These are phyloP conservation scores for Eremomyces bilateralis DNA, from an alignment of 495 filamentous ascomycete species.

Conservation along the genomic window DNA sequence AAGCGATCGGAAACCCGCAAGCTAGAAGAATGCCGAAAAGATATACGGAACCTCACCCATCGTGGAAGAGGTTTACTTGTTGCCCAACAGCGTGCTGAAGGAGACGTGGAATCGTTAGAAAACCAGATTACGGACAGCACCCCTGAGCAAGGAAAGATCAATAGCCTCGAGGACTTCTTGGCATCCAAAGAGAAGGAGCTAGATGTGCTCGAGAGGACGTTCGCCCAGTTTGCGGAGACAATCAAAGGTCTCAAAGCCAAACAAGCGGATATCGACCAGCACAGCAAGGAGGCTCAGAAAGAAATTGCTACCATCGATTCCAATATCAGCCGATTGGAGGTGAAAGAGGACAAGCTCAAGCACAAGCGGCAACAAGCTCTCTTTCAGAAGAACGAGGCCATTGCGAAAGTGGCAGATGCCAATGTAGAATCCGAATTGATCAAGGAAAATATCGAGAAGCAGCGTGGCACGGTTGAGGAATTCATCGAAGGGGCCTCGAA, in stretches of 20 bases:
- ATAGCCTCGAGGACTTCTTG: constrained; percentile 32
- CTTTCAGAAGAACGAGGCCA: constrained; percentile 41
- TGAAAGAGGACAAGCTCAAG: constrained; percentile 22
- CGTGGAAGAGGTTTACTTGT: background rate
- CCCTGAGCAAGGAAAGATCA: constrained; percentile 38
- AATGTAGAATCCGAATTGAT: constrained; percentile 25
- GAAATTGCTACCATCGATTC: too few relatives aligned
- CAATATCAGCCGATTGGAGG: too few relatives aligned
- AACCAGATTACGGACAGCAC: constrained; percentile 35
- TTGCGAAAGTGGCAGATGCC: constrained; percentile 27
- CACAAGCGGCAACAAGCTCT: constrained; percentile 33
- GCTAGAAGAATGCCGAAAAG: too few relatives aligned
- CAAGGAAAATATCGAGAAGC: constrained; percentile 25
- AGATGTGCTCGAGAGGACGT: constrained; percentile 23
- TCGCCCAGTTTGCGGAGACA: too few relatives aligned
- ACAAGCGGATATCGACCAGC: too few relatives aligned
- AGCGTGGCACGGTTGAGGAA: constrained; percentile 25
- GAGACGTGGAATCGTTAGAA: constrained; percentile 33
- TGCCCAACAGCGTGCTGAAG: constrained; percentile 32
- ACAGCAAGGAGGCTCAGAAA: too few relatives aligned
- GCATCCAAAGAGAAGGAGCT: constrained; percentile 30
- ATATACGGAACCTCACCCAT: too few relatives aligned
- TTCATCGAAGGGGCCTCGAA: constrained; percentile 34
- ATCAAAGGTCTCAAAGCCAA: too few relatives aligned
- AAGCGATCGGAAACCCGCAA: too few relatives aligned